Conservation (phyloP, 1,284 basidiomycete genomes). For the Afroboletus lepidellus region DNA sequence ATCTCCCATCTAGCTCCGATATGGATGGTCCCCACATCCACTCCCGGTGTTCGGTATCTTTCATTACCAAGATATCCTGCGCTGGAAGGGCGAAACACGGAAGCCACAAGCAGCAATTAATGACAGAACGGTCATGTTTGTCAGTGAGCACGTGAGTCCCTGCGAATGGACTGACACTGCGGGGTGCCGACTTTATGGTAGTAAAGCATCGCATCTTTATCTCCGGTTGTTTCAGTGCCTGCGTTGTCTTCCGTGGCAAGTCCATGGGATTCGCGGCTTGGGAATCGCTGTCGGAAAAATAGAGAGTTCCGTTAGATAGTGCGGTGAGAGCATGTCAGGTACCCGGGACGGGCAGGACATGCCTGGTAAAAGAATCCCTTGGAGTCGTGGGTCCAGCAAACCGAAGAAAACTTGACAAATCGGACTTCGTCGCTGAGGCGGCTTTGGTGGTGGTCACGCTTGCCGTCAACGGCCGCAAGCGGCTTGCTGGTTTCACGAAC, state of each 20-base stretch:
- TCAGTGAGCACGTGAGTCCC: constrained; percentile 3
- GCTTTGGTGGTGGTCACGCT: constrained; percentile 46
- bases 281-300: constrained; percentile 47
- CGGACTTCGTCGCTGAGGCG: constrained; percentile 66
- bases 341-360: constrained; percentile 4
- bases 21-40: constrained; percentile 63
- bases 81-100: constrained; percentile 38
- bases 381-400: constrained; percentile 74
- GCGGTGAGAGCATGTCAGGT: not conserved
- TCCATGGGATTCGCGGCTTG: constrained; percentile 50
- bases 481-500: constrained; percentile 63
- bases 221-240: constrained; percentile 63
- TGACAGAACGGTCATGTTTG: not conserved
- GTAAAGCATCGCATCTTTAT: constrained; percentile 70
- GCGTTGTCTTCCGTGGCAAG: constrained; percentile 51
- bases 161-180: constrained; percentile 51
- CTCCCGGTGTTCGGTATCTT: constrained; percentile 61
- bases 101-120: constrained; percentile 3
- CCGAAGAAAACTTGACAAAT: constrained; percentile 73
- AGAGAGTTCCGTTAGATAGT: constrained; percentile 3
- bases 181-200: constrained; percentile 71
- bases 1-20: constrained; percentile 63
- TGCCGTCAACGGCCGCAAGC: constrained; percentile 43
- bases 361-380: constrained; percentile 85
- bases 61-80: constrained; percentile 66